These are phyloP conservation scores for Carex littledalei DNA, from an alignment of 176 grass and related monocot genomes.

Conservation along the genomic window DNA sequence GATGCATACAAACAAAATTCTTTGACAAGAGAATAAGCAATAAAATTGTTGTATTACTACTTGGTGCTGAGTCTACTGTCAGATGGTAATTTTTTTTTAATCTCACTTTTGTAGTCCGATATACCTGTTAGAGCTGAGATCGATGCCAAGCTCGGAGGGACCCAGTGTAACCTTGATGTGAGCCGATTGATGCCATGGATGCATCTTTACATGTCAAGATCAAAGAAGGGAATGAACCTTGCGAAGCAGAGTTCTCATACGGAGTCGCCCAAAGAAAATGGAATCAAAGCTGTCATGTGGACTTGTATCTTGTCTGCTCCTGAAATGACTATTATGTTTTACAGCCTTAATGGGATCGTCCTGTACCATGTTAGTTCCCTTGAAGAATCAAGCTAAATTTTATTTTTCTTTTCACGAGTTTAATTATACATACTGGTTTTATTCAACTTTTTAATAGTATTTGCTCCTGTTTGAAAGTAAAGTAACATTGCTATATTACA, in stretches of 20 bases:
- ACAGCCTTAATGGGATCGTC: slow-evolving; percentile 60
- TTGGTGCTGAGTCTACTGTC: background rate
- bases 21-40: slow-evolving; percentile 1
- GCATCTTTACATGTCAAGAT: slow-evolving; percentile 51
- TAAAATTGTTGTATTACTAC: background rate
- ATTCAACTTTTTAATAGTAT: background rate
- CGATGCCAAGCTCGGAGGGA: slow-evolving; percentile 93
- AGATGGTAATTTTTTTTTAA: slow-evolving; percentile 13
- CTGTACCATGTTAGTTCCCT: slow-evolving; percentile 94
- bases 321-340: slow-evolving; percentile 84
- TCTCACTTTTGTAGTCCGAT: slow-evolving; percentile 51
- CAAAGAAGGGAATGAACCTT: slow-evolving; percentile 50
- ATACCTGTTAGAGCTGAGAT: slow-evolving; percentile 90
- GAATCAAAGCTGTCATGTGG: slow-evolving; percentile 79
- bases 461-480: background rate
- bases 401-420: background rate
- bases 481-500: background rate
- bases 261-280: slow-evolving; percentile 49
- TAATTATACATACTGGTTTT: background rate
- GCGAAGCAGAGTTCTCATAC: slow-evolving; percentile 35
- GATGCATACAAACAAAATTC: background rate
- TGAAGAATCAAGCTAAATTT: background rate
- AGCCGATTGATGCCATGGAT: slow-evolving; percentile 88
- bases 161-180: slow-evolving; percentile 85
- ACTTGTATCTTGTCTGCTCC: slow-evolving; percentile 86